phyloP scores from a whole-genome alignment of 306 rosid species.

The Luffa acutangula region DNA sequence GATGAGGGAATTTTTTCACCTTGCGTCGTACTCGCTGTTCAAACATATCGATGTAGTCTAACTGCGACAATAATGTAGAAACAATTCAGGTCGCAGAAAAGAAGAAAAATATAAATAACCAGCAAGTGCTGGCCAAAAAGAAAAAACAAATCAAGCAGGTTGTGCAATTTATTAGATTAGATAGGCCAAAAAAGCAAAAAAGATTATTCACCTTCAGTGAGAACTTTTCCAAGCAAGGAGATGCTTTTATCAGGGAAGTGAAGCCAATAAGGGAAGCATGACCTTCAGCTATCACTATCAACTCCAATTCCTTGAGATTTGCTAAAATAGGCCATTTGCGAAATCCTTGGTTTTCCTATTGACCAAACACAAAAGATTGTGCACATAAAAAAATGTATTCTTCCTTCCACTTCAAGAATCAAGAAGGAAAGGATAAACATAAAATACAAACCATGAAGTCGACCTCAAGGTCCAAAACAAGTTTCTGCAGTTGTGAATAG shows the following conservation, averaged over 20 bases:
- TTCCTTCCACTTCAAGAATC: background rate
- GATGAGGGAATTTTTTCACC: background rate
- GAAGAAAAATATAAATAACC: background rate
- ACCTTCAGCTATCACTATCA: background rate
- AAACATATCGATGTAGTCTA: background rate
- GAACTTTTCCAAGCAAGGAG: conserved; percentile 4
- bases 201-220: background rate
- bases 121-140: background rate
- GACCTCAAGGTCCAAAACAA: background rate
- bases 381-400: background rate
- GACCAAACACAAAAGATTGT: background rate
- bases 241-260: background rate
- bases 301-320: conserved; percentile 1
- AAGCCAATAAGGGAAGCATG: background rate
- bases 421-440: background rate
- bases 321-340: background rate
- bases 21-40: background rate
- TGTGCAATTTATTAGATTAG: background rate
- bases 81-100: background rate
- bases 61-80: background rate
- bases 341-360: background rate
- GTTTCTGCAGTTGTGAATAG: background rate
- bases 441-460: background rate
- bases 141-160: background rate
- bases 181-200: background rate